phyloP scores from a whole-genome alignment of 164 flowering plant genomes.

The Magnolia sinica region DNA sequence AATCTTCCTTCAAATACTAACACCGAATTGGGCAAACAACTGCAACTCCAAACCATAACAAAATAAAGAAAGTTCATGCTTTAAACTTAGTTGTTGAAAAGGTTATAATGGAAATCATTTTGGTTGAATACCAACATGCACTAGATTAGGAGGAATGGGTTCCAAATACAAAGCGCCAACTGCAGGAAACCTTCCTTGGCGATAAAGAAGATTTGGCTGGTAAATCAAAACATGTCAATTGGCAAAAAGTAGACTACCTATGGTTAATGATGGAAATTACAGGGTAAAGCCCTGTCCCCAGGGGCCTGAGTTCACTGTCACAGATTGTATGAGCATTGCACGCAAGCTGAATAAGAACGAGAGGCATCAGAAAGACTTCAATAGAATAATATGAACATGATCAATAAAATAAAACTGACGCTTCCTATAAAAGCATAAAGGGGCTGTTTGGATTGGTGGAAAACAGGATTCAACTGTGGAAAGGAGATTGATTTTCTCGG shows the following conservation, averaged over 20 bases:
- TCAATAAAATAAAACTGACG: not conserved
- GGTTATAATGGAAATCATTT: too few species aligned
- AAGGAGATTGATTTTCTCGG: too few species aligned
- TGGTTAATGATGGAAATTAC: constrained; percentile 91
- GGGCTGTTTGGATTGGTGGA: not conserved
- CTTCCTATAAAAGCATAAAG: not conserved
- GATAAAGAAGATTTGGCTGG: not conserved
- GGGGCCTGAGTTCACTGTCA: constrained; percentile 85
- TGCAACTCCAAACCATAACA: constrained; percentile 33
- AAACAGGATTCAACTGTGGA: too few species aligned
- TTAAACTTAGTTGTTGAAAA: not conserved
- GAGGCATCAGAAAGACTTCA: constrained; percentile 4
- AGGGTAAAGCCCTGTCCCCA: constrained; percentile 92
- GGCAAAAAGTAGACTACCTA: constrained; percentile 46
- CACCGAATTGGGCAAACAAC: constrained; percentile 94
- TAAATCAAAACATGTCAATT: not conserved
- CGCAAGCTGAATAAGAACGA: constrained; percentile 57
- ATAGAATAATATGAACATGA: not conserved
- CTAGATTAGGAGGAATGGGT: not conserved
- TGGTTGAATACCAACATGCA: not conserved
- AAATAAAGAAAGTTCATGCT: not conserved
- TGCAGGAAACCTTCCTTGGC: not conserved
- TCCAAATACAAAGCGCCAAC: not conserved
- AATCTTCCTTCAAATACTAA: constrained; percentile 76
- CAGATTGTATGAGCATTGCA: constrained; percentile 99